A percentile compares a stretch with the other conserved stretches of the same genome.
These are phyloP conservation scores for Phialophora tarda DNA, from an alignment of 2,329 filamentous ascomycete genomes.

Conservation along the genomic window DNA sequence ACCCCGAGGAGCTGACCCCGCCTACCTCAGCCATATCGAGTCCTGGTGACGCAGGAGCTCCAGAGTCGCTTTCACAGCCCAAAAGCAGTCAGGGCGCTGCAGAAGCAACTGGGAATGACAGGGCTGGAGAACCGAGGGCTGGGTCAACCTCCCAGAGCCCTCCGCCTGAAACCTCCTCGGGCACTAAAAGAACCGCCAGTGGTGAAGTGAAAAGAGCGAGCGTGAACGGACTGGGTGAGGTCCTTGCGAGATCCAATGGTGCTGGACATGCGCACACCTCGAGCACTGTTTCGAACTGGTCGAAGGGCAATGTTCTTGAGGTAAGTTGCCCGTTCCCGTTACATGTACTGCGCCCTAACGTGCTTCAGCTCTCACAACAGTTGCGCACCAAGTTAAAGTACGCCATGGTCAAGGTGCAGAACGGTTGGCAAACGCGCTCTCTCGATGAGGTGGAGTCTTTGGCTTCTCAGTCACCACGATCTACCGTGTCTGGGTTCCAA, in stretches of 20 bases:
- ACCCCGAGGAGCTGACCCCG: conserved; percentile 29
- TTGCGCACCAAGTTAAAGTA: conserved; percentile 85
- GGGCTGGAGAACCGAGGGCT: conserved; percentile 5
- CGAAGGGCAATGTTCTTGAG: conserved; percentile 35
- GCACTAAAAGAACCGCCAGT: conserved; percentile 35
- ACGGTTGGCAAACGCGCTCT: conserved; percentile 81
- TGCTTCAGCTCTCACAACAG: conserved; percentile 71
- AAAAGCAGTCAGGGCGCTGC: conserved; percentile 15
- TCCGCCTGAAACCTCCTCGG: conserved; percentile 20
- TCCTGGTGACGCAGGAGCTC: conserved; percentile 18
- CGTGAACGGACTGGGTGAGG: conserved; percentile 31
- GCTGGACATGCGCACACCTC: conserved; percentile 29
- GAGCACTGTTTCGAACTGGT: conserved; percentile 28
- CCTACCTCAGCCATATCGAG: conserved; percentile 34
- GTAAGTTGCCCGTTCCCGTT: conserved; percentile 13
- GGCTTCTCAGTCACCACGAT: conserved; percentile 70
- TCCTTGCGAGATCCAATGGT: conserved; percentile 16
- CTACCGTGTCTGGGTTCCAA: conserved; percentile 63
- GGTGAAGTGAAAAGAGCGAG: conserved; percentile 35
- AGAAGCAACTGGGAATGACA: conserved; percentile 4
- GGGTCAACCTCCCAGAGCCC: conserved; percentile 31
- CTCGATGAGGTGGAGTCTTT: conserved; percentile 78
- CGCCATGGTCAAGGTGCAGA: conserved; percentile 90
- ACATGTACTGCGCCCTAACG: conserved; percentile 25
- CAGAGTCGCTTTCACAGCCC: conserved; percentile 15